Evolutionary conservation across 208 protist genomes (phyloP).

Genomic region (Lotmaria passim): DNA sequence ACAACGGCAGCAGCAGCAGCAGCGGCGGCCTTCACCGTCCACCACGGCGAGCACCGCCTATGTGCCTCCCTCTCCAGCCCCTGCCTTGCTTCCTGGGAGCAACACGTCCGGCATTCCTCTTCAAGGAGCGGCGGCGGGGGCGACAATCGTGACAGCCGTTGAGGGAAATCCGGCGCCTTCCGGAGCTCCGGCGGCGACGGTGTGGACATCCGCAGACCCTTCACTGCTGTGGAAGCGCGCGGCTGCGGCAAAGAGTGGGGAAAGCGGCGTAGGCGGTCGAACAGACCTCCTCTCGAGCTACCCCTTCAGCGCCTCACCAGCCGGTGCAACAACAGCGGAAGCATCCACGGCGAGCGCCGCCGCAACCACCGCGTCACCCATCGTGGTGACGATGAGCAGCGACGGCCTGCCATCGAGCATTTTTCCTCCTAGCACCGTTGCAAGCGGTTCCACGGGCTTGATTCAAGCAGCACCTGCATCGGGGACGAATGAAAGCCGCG

Average conservation of each 20-base stretch:
- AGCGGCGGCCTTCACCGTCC: neutral
- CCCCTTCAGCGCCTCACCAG: conserved; percentile 13
- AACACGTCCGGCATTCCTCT: conserved; percentile 34
- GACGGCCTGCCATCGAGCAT: conserved; percentile 5
- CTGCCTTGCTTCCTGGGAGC: conserved; percentile 16
- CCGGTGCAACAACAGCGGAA: neutral
- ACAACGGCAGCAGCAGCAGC: neutral
- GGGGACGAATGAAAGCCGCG: neutral
- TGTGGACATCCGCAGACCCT: conserved; percentile 34
- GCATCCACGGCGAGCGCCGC: neutral
- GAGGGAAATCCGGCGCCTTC: conserved; percentile 2
- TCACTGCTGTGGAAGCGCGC: conserved; percentile 9
- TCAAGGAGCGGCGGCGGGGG: conserved; percentile 36
- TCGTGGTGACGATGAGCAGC: conserved; percentile 36
- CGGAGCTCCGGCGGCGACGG: conserved; percentile 1
- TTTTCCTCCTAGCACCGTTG: no score
- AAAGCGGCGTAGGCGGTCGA: neutral
- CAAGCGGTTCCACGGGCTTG: neutral
- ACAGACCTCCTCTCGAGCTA: conserved; percentile 12
- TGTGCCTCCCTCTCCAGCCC: conserved; percentile 11
- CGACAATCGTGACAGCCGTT: conserved; percentile 23
- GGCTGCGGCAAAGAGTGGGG: conserved; percentile 2
- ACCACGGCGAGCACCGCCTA: conserved; percentile 13
- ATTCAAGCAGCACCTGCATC: neutral
- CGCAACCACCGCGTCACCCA: neutral